phyloP scores from a whole-genome alignment of 2,329 filamentous ascomycete species.

The Trichoderma endophyticum region DNA sequence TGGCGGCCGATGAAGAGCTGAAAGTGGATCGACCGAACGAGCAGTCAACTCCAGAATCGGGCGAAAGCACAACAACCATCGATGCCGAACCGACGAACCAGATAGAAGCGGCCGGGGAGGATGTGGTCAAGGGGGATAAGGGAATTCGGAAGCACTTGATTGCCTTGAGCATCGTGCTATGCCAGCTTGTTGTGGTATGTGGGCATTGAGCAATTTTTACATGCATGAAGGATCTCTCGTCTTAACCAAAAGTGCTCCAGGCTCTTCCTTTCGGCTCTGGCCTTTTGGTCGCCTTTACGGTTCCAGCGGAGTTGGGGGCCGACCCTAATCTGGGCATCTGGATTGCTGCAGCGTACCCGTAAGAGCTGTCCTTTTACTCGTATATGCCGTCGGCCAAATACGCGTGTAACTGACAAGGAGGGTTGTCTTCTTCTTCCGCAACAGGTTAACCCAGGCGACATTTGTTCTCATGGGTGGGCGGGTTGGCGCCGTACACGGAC shows the following conservation, averaged over 20 bases:
- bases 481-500: not conserved
- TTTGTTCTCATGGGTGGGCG: slow-evolving; percentile 13
- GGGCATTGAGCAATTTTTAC: too few relatives aligned
- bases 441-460: not conserved
- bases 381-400: not conserved
- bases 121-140: not conserved
- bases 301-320: not conserved
- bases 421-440: not conserved
- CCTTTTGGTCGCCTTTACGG: slow-evolving; percentile 1
- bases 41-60: not conserved
- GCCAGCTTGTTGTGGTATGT: slow-evolving; percentile 12
- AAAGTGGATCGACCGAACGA: not conserved
- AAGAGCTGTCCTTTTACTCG: not conserved
- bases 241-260: not conserved
- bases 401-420: not conserved
- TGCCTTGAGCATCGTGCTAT: slow-evolving; percentile 10
- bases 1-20: not conserved
- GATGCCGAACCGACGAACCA: not conserved
- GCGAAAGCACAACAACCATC: slow-evolving; percentile 1
- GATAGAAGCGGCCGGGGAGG: not conserved
- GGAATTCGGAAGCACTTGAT: not conserved
- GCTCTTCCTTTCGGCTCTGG: slow-evolving; percentile 15
- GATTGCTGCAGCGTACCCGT: slow-evolving; percentile 10
- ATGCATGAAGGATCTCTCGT: not conserved
- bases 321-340: not conserved